Evolutionary conservation across 352 stramenopile genomes (phyloP), one percentile per base, ranked within the genome.

Genomic region (Pythium grandisporangium): DNA sequence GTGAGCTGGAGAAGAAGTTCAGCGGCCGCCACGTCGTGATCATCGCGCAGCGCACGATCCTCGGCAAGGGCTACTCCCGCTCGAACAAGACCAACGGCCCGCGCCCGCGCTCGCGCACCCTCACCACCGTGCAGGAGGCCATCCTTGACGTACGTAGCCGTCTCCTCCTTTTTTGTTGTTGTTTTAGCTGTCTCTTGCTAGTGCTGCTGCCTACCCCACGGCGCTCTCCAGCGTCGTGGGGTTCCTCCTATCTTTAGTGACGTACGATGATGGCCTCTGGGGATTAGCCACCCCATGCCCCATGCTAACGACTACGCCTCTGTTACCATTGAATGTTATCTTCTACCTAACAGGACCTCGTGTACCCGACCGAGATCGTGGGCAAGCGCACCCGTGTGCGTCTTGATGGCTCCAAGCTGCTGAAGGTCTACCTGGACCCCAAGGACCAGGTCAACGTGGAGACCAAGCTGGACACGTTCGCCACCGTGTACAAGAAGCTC

Each of bases 1-100:
- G 95, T 45, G 97, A 99, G 75, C 72, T 99, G 37, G 96, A 99
- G 84, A 99, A 99, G 91, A 99, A 99, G 77, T 99, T 99, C 77
- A 97, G 61, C 43, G 97, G 96, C 62, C 82, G 84, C 54, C 94
- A 99, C 76, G 96, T 99, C 30, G 84, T 99, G 55, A 97, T 99
- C 68, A 97, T 99, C 58, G 96, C 93, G 38, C 95, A 99, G 75
- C 87, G 97, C 55, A 99, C 95, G 61, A 99, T 99, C 70, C 85
- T 99, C 48, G 93, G 93, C 79, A 99, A 98, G 79, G 79, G 76
- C 55, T 99, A 96, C 73, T 75, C 80, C 30, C 93, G 97, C 53
- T 90, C 87, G 51, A 89, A 94, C 76, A 96, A 98, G 71, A 95
- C 87, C 35, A 93, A 70, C 42, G 96, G 95, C 63, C 84, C 93